phyloP scores from a whole-genome alignment of 306 rosid species.

The Prunus davidiana region DNA sequence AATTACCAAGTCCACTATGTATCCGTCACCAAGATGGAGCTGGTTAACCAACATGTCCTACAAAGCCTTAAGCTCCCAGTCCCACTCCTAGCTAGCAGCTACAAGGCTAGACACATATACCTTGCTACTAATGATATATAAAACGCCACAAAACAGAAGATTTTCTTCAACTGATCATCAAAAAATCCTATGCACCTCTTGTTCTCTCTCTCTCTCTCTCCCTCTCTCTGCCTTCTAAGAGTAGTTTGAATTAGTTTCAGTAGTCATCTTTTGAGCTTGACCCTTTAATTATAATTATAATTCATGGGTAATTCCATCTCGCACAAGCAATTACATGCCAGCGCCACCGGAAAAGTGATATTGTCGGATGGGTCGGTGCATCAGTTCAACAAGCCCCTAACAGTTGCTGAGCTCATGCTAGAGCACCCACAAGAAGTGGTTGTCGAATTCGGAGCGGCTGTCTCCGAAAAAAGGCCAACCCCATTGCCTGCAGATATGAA shows the following conservation, averaged over 20 bases:
- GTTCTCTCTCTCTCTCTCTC: no score
- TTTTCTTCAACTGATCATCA: not conserved
- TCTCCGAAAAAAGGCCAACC: conserved; percentile 39
- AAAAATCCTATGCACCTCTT: no score
- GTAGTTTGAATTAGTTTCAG: no score
- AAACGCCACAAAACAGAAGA: not conserved
- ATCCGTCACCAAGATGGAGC: conserved; percentile 59
- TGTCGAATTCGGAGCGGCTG: conserved; percentile 54
- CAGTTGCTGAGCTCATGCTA: conserved; percentile 81
- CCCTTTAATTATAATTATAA: not conserved
- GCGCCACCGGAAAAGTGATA: conserved; percentile 44
- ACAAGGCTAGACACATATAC: no score
- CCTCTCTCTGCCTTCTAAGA: no score
- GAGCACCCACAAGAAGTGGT: conserved; percentile 89
- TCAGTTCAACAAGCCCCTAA: conserved; percentile 48
- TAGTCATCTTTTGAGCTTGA: not conserved
- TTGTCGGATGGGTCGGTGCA: conserved; percentile 63
- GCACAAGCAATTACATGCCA: conserved; percentile 4
- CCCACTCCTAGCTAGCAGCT: not conserved
- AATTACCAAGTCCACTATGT: conserved; percentile 27
- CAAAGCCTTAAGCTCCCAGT: not conserved
- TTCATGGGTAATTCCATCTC: conserved; percentile 70
- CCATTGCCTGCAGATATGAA: conserved; percentile 70
- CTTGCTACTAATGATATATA: not conserved
- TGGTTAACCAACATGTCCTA: conserved; percentile 61